Evolutionary conservation across 176 grass and related monocot genomes (phyloP).

Genomic region (Eragrostis nindensis): DNA sequence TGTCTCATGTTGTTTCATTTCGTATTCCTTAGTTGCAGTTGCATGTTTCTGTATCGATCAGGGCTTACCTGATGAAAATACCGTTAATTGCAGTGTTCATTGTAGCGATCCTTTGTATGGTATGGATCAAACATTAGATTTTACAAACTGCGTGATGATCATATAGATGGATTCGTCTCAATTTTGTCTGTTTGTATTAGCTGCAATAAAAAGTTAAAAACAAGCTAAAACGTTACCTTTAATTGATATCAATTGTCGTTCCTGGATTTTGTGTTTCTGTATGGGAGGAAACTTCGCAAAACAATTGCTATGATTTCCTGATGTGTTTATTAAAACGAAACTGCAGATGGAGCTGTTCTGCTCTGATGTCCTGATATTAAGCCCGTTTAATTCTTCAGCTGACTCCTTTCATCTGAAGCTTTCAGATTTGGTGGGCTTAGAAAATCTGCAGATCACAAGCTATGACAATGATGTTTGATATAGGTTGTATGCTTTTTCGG

Average conservation of each 20-base stretch:
- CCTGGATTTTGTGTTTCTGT: neutral
- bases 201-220: neutral
- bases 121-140: conserved; percentile 6
- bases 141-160: neutral
- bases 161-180: neutral
- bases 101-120: neutral
- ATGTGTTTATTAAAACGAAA: too few relatives aligned
- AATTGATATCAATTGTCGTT: too few relatives aligned
- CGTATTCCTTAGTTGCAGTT: conserved; percentile 32
- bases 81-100: conserved; percentile 4
- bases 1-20: conserved; percentile 56
- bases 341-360: too few relatives aligned
- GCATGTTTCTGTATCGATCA: conserved; percentile 44
- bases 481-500: too few relatives aligned
- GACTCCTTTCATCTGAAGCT: too few relatives aligned
- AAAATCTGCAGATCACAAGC: too few relatives aligned
- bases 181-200: neutral
- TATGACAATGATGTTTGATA: too few relatives aligned
- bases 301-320: neutral
- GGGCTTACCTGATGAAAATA: conserved; percentile 49
- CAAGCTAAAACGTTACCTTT: neutral
- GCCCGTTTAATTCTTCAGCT: too few relatives aligned
- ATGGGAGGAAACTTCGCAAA: neutral
- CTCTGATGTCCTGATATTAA: too few relatives aligned
- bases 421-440: too few relatives aligned